Evolutionary conservation across 345 rosid genomes (phyloP).

Genomic region (Pseudoturritis turrita): DNA sequence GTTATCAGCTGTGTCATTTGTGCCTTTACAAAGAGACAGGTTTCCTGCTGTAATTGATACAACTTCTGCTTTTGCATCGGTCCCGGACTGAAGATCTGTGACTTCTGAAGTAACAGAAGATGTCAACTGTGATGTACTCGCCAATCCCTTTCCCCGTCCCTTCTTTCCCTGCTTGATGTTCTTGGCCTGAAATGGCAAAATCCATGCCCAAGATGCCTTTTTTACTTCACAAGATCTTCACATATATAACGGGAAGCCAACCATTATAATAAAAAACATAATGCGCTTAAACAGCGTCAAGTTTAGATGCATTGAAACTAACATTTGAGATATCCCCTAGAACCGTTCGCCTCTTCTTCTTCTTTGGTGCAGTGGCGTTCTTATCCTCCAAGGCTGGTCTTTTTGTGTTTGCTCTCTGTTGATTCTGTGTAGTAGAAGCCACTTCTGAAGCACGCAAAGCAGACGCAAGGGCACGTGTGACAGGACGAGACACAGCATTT

Average conservation of each 20-base stretch:
- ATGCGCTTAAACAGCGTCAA: constrained; percentile 40
- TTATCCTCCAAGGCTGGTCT: constrained; percentile 55
- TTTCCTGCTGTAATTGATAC: constrained; percentile 7
- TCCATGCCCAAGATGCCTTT: constrained; percentile 12
- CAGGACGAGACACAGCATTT: constrained; percentile 40
- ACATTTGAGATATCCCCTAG: constrained; percentile 77
- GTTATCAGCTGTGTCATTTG: constrained; percentile 12
- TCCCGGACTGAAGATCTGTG: constrained; percentile 26
- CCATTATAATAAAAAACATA: background rate
- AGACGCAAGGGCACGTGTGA: constrained; percentile 78
- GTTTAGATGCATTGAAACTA: constrained; percentile 42
- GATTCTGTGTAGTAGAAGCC: constrained; percentile 30
- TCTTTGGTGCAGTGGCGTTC: constrained; percentile 31
- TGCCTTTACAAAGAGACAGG: constrained; percentile 1
- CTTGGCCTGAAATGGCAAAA: constrained; percentile 42
- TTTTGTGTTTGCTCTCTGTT: constrained; percentile 43
- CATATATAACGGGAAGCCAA: background rate
- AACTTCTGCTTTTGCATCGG: constrained; percentile 1
- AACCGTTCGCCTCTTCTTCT: constrained; percentile 51
- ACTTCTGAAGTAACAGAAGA: constrained; percentile 31
- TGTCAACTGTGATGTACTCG: constrained; percentile 36
- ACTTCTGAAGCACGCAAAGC: constrained; percentile 41
- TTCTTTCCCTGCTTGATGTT: constrained; percentile 45
- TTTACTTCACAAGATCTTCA: constrained; percentile 6
- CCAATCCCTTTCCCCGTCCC: constrained; percentile 17